Conservation (phyloP, 2,329 filamentous ascomycete genomes). For the Ophiostoma sp. region DNA sequence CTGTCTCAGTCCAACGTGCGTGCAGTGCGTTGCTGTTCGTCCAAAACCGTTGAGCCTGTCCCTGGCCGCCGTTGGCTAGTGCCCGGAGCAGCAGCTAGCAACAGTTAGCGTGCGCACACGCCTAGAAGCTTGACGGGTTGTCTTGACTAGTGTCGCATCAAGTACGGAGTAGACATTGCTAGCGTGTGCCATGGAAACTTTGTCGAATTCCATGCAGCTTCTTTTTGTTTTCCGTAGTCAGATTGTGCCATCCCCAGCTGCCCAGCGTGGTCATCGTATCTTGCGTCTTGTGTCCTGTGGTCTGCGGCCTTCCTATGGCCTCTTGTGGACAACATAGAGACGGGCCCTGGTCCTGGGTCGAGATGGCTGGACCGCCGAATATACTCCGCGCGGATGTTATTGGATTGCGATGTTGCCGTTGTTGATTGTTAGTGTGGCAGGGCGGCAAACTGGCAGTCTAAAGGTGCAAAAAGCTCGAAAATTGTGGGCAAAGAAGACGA, state of each 20-base stretch:
- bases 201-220: constrained; percentile 21
- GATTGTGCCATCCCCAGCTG: neutral
- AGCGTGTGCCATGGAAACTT: constrained; percentile 18
- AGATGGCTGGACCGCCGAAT: constrained; percentile 4
- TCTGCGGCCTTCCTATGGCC: neutral
- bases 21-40: neutral
- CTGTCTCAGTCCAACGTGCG: constrained; percentile 5
- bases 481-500: neutral
- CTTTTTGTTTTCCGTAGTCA: neutral
- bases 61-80: neutral
- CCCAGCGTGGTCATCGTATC: neutral
- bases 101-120: neutral
- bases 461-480: neutral
- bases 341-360: neutral
- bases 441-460: neutral
- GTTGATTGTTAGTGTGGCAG: neutral
- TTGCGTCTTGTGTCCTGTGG: neutral
- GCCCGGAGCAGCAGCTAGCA: neutral
- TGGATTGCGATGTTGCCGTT: neutral
- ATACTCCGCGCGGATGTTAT: neutral
- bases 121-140: neutral
- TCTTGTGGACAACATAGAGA: neutral
- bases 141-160: constrained; percentile 1
- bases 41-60: neutral
- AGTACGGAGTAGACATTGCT: constrained; percentile 4